Percentiles rank a stretch among this genome's conserved stretches.
phyloP scores from a whole-genome alignment of 371 early-diverging fungal genomes.

The Nematocida ironsii region DNA sequence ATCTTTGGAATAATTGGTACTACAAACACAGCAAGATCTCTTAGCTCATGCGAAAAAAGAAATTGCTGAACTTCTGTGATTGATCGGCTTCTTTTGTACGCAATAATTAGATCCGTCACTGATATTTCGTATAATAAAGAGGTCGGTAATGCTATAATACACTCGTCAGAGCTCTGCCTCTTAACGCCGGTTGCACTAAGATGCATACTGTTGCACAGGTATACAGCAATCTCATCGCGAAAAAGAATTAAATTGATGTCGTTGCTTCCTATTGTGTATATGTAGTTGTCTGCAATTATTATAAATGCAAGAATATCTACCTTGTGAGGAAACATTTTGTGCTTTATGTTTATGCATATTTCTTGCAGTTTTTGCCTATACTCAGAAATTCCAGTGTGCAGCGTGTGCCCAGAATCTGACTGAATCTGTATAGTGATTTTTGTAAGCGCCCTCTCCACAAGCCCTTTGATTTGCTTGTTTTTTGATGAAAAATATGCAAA shows the following conservation, averaged over 20 bases:
- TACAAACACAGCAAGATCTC: slow-evolving; percentile 8
- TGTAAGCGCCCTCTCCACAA: slow-evolving; percentile 11
- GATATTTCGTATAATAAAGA: slow-evolving; percentile 5
- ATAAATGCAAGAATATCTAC: slow-evolving; percentile 27
- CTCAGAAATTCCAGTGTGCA: not conserved
- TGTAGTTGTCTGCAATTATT: slow-evolving; percentile 26
- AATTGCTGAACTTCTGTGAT: slow-evolving; percentile 10
- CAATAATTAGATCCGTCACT: slow-evolving; percentile 30
- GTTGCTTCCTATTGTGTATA: slow-evolving; percentile 20
- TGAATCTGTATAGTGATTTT: slow-evolving; percentile 10
- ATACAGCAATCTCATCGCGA: slow-evolving; percentile 35
- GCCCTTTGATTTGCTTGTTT: slow-evolving; percentile 1
- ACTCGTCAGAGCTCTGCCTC: slow-evolving; percentile 24
- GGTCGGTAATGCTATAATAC: not conserved
- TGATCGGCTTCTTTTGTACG: slow-evolving; percentile 25
- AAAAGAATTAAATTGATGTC: slow-evolving; percentile 15
- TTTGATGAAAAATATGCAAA: slow-evolving; percentile 43
- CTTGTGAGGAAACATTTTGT: slow-evolving; percentile 44
- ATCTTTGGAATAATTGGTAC: slow-evolving; percentile 17
- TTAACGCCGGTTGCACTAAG: not conserved
- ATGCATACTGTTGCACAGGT: not conserved
- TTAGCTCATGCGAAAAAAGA: slow-evolving; percentile 35
- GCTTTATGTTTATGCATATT: slow-evolving; percentile 16
- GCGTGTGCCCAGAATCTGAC: slow-evolving; percentile 2
- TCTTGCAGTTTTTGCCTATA: slow-evolving; percentile 23